Base-by-base conservation (phyloP, 306 rosid genomes). In the Psophocarpus tetragonolobus region DNA sequence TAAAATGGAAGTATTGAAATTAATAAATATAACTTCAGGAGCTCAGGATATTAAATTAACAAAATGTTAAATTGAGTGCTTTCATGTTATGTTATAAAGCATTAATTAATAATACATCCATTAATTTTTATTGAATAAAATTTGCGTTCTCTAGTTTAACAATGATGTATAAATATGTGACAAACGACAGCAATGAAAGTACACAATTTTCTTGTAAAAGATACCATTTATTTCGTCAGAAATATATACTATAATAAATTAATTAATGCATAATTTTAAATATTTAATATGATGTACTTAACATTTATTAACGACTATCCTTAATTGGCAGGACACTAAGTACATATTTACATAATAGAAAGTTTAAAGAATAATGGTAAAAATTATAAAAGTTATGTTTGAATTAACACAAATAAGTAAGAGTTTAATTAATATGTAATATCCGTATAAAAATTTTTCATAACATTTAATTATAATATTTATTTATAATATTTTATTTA, bases 301-400 rank as follows among this genome's bases (percentile, higher is more conserved):
- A 12, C 27, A 23, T 26, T 27, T 13, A 14, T 56, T 9, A 12
- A 24, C 33, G 8, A 24, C 33, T 56, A 57, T 26, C 9, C 20
- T 50, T 51, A 20, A 51, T 24, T 57, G 13, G 32, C 29, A 23
- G 33, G 6, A 26, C 33, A 12, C 10, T 5, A 24, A 56, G 33
- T 56, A 23, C 33, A 24, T 14, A 9, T 4, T 29, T 58, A 27
- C 36, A 27, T 27, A 20, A 21, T 45, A 60, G 53, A 24, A 82
- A 65, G 11, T 2, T 20, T 17, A 30, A 6, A 44, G 75, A 47
- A 56, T 48, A 74, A 64, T 72, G 61, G 81, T 83, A 74, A 73
- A 42, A 42, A 13, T 42, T 6, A 4, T 44, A 44, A 44, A 82
- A 4, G 13, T 48, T 15, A 12, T 15, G 23, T 17, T 48, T n/a